These are phyloP conservation scores for Suillus cothurnatus DNA, from an alignment of 768 basidiomycete genomes.

Conservation along the genomic window DNA sequence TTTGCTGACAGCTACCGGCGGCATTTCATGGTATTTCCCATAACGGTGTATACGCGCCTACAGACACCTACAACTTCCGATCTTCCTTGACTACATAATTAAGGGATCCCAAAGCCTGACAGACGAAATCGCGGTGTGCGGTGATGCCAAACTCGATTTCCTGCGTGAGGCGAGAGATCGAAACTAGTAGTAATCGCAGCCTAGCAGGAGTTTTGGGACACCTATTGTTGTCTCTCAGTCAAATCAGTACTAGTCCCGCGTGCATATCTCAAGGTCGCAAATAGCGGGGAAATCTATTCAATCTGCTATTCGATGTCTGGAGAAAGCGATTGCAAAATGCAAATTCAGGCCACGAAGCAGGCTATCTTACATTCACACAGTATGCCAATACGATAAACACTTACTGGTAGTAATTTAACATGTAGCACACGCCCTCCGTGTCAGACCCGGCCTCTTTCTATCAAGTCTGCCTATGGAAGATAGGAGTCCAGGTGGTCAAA, in stretches of 20 bases:
- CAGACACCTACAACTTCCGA: too few relatives aligned
- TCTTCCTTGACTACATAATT: neutral
- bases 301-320: neutral
- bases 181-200: neutral
- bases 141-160: neutral
- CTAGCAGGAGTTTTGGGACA: neutral
- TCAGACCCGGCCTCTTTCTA: neutral
- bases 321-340: neutral
- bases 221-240: neutral
- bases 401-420: neutral
- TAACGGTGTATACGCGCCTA: neutral
- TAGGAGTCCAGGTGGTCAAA: neutral
- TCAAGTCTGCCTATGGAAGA: neutral
- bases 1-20: neutral
- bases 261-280: neutral
- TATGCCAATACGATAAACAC: neutral
- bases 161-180: neutral
- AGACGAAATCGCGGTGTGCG: too few relatives aligned
- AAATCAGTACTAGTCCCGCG: neutral
- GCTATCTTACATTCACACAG: neutral
- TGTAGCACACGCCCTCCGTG: neutral
- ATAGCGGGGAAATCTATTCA: neutral
- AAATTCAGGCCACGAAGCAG: neutral
- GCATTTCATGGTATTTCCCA: conserved; percentile 4
- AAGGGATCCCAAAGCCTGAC: too few relatives aligned